Evolutionary conservation across 805 yeast species (phyloP).

Genomic region (Kluyveromyces starmeri): DNA sequence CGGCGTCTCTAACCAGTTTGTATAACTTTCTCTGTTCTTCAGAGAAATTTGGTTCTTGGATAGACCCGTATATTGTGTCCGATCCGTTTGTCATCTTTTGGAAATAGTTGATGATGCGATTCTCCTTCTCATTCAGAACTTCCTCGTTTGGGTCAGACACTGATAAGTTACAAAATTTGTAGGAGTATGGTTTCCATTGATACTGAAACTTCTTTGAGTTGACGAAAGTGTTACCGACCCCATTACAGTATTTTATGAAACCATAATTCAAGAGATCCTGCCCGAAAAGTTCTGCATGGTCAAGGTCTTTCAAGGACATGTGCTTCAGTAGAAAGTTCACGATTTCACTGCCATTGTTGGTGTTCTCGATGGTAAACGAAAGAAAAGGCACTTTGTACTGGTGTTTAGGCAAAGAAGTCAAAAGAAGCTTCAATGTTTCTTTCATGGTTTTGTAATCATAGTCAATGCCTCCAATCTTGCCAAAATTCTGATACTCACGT

Average conservation of each 20-base stretch:
- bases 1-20: slow-evolving; percentile 48
- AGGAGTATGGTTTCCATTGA: slow-evolving; percentile 73
- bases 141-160: not conserved
- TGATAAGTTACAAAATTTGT: slow-evolving; percentile 31
- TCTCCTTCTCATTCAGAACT: slow-evolving; percentile 2
- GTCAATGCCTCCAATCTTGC: slow-evolving; percentile 23
- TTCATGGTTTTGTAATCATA: slow-evolving; percentile 29
- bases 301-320: slow-evolving; percentile 33
- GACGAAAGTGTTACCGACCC: slow-evolving; percentile 66
- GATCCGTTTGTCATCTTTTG: not conserved
- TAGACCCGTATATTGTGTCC: not conserved
- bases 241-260: slow-evolving; percentile 41
- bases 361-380: slow-evolving; percentile 22
- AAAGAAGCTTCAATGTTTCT: slow-evolving; percentile 34
- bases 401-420: slow-evolving; percentile 42
- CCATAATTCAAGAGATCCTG: slow-evolving; percentile 59
- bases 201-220: slow-evolving; percentile 66
- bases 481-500: slow-evolving; percentile 23
- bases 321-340: slow-evolving; percentile 23
- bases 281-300: slow-evolving; percentile 62
- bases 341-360: slow-evolving; percentile 29
- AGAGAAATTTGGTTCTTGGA: slow-evolving; percentile 13
- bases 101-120: slow-evolving; percentile 3
- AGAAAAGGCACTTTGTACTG: slow-evolving; percentile 58
- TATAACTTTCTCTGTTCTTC: slow-evolving; percentile 38